phyloP scores from a whole-genome alignment of 768 basidiomycete genomes.

The Podaxis mareebaensis region DNA sequence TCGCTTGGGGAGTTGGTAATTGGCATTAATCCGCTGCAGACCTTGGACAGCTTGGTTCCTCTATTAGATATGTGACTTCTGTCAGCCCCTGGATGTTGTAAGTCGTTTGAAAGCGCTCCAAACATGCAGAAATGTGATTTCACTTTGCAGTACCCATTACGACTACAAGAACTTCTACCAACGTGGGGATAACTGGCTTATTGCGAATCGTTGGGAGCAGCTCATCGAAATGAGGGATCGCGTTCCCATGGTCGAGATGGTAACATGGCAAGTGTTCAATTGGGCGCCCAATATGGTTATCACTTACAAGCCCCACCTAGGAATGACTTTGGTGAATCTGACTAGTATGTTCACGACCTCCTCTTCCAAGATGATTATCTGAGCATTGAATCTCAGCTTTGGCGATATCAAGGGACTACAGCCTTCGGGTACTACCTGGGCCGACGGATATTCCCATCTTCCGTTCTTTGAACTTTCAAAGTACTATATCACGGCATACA shows the following conservation, averaged over 20 bases:
- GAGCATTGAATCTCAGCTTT: slow-evolving; percentile 31
- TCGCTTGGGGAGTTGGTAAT: background rate
- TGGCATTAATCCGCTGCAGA: slow-evolving; percentile 28
- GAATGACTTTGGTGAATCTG: slow-evolving; percentile 81
- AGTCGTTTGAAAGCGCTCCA: slow-evolving; percentile 17
- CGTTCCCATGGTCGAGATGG: slow-evolving; percentile 61
- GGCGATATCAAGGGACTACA: slow-evolving; percentile 58
- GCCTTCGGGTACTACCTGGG: slow-evolving; percentile 46
- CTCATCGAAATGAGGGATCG: slow-evolving; percentile 57
- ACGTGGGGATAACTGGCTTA: slow-evolving; percentile 66
- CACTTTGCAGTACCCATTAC: slow-evolving; percentile 43
- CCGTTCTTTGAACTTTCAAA: slow-evolving; percentile 64
- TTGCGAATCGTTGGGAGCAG: slow-evolving; percentile 71
- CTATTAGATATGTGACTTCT: slow-evolving; percentile 41
- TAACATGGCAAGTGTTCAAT: slow-evolving; percentile 52
- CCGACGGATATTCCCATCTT: slow-evolving; percentile 43
- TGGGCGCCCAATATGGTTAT: background rate
- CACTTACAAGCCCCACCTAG: slow-evolving; percentile 24
- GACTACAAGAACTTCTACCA: slow-evolving; percentile 68
- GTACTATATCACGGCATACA: slow-evolving; percentile 68
- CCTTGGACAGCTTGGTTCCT: slow-evolving; percentile 39
- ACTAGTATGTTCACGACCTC: slow-evolving; percentile 45
- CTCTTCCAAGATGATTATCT: background rate
- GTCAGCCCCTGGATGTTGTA: slow-evolving; percentile 51
- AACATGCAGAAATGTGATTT: slow-evolving; percentile 20